phyloP scores from a whole-genome alignment of 2,329 filamentous ascomycete species.

The Aspergillus sojae region DNA sequence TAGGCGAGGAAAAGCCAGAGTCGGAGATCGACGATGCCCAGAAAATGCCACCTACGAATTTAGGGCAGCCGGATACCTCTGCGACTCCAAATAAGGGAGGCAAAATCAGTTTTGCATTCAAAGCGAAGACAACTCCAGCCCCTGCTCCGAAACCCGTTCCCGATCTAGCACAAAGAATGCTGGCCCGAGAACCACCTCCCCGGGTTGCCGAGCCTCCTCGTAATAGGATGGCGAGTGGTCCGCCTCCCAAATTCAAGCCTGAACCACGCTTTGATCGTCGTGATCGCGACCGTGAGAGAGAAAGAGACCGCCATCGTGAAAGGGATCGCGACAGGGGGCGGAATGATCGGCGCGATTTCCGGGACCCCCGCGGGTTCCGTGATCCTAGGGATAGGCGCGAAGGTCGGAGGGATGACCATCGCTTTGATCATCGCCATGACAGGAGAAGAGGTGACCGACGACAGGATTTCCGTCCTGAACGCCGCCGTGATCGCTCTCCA shows the following conservation, averaged over 20 bases:
- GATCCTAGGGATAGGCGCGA: constrained; percentile 34
- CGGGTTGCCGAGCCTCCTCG: constrained; percentile 38
- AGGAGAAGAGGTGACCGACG: constrained; percentile 39
- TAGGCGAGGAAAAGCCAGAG: constrained; percentile 63
- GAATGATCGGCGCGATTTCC: constrained; percentile 38
- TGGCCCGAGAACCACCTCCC: constrained; percentile 41
- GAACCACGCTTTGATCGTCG: constrained; percentile 46
- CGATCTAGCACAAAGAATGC: constrained; percentile 53
- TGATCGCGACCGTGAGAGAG: constrained; percentile 42
- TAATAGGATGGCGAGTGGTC: constrained; percentile 42
- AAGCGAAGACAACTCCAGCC: constrained; percentile 68
- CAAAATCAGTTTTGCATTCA: constrained; percentile 94
- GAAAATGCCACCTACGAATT: constrained; percentile 55
- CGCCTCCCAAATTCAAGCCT: constrained; percentile 43
- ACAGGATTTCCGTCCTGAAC: constrained; percentile 43
- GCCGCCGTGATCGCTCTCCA: constrained; percentile 52
- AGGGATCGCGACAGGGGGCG: constrained; percentile 35
- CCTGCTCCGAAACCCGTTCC: constrained; percentile 55
- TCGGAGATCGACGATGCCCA: constrained; percentile 43
- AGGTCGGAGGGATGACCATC: constrained; percentile 42
- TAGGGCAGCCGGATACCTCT: constrained; percentile 57
- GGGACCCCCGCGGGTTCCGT: constrained; percentile 32
- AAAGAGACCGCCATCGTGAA: constrained; percentile 39
- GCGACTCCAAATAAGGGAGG: constrained; percentile 58
- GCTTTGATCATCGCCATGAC: constrained; percentile 45